Evolutionary conservation across 345 rosid genomes (phyloP).

Genomic region (Populus euphratica): DNA sequence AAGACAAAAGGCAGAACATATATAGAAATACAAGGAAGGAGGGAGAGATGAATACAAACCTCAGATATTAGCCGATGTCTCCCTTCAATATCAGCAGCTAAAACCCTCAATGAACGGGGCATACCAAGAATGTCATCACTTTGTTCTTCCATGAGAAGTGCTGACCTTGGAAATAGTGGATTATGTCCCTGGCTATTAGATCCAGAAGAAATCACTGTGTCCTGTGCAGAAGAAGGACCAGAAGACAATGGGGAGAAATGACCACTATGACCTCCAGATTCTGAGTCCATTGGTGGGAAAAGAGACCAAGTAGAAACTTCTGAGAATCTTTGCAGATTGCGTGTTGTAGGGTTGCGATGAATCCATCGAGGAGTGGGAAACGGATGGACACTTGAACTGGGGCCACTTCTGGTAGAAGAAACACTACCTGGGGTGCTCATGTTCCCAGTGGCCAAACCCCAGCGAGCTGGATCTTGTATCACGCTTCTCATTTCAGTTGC

Average conservation of each 20-base stretch:
- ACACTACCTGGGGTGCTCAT: slow-evolving; percentile 35
- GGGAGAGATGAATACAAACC: slow-evolving; percentile 40
- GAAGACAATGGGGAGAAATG: slow-evolving; percentile 48
- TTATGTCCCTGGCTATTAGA: slow-evolving; percentile 47
- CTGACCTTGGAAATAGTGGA: slow-evolving; percentile 49
- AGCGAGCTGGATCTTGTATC: slow-evolving; percentile 57
- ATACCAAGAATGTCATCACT: slow-evolving; percentile 48
- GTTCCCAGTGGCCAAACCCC: slow-evolving; percentile 58
- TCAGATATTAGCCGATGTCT: slow-evolving; percentile 68
- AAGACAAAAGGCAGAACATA: slow-evolving; percentile 4
- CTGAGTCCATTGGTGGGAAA: slow-evolving; percentile 57
- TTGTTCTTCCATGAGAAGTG: slow-evolving; percentile 48
- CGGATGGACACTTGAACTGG: slow-evolving; percentile 49
- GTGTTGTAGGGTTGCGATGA: slow-evolving; percentile 36
- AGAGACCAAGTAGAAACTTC: slow-evolving; percentile 73
- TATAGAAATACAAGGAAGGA: background rate
- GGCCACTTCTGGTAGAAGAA: slow-evolving; percentile 44
- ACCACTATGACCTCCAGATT: slow-evolving; percentile 49
- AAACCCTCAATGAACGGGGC: slow-evolving; percentile 57
- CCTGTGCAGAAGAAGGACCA: slow-evolving; percentile 56
- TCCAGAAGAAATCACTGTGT: slow-evolving; percentile 42
- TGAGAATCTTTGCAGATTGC: slow-evolving; percentile 44
- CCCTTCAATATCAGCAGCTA: slow-evolving; percentile 65
- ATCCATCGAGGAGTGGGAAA: slow-evolving; percentile 49
- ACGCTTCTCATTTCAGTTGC: slow-evolving; percentile 48